Evolutionary conservation across 495 filamentous ascomycete species (phyloP).

Genomic region (Apiosordaria backusii): DNA sequence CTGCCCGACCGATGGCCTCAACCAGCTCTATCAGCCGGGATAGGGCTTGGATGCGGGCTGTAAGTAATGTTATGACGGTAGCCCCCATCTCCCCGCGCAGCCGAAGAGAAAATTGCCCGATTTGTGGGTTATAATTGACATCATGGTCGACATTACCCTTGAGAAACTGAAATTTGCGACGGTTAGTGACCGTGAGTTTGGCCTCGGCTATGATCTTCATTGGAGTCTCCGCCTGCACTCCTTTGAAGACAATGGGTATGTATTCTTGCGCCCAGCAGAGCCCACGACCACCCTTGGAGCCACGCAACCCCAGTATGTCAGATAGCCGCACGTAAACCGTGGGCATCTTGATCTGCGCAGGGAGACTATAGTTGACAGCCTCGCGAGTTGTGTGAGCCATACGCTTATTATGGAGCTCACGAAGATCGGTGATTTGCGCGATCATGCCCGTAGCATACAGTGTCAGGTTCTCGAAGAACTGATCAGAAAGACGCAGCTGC

Average conservation of each 20-base stretch:
- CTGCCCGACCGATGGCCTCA: conserved; percentile 53
- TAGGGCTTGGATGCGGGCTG: conserved; percentile 55
- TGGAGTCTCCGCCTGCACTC: conserved; percentile 24
- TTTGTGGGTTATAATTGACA: conserved; percentile 53
- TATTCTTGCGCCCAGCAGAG: conserved; percentile 52
- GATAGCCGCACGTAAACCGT: conserved; percentile 43
- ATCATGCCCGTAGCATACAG: conserved; percentile 41
- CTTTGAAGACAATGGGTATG: conserved; percentile 52
- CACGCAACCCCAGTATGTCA: conserved; percentile 34
- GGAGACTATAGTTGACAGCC: conserved; percentile 25
- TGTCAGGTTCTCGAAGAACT: conserved; percentile 40
- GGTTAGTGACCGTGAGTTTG: conserved; percentile 31
- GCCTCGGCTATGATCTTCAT: conserved; percentile 31
- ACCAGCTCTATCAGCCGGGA: conserved; percentile 63
- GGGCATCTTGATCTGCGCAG: conserved; percentile 40
- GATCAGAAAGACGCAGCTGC: conserved; percentile 32
- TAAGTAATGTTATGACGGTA: conserved; percentile 51
- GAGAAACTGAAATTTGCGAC: conserved; percentile 45
- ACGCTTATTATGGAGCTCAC: conserved; percentile 39
- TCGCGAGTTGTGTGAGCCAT: conserved; percentile 29
- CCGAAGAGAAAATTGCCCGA: conserved; percentile 58
- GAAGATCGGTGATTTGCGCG: conserved; percentile 43
- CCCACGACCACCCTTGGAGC: conserved; percentile 6
- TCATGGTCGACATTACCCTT: conserved; percentile 53
- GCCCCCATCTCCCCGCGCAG: conserved; percentile 56